Base-by-base conservation (phyloP, 148 eudicot species). In the Selenicereus undatus region DNA sequence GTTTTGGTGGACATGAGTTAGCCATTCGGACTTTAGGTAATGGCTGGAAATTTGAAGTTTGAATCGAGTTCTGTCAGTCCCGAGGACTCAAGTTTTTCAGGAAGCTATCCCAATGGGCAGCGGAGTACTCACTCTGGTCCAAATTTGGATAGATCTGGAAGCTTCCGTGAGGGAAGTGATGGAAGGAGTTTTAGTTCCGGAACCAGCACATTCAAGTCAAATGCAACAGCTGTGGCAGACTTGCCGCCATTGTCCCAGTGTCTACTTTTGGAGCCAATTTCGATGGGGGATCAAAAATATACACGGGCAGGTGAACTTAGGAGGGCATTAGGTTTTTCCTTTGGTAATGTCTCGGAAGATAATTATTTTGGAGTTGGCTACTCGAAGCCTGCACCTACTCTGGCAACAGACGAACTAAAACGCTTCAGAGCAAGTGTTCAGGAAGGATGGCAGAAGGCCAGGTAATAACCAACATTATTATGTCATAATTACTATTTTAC, bases 121-220 rank as follows among this genome's bases (percentile, higher is more conserved):
- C 87, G 90, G 78, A 93, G 91, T 73, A 83, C 74, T 78, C 83
- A 88, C 81, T 45, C 89, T 54, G 91, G 87, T 78, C 84, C 89
- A 71, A 87, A 65, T 88, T 81, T 93, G 83, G 96, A 90, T 83
- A 90, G 96, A 88, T 83, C 93, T 58, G 91, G 94, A 75, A 95
- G 95, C 88, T 95, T 93, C 54, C 86, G 97, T 24, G 97, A 93
- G 86, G 89, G 86, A 77, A 83, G 82, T 78, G 97, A 90, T 74
- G 89, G 88, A 78, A 87, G 94, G 82, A 82, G 75, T 68, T 83
- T 86, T 87, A 81, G 89, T 79, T 84, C 91, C 27, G 94, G 91
- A 68, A 74, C 85, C 73, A 82, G 85, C 80, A 81, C 83, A 52
- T 82, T 89, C 77, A 87, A 93, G 75, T 84, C 80, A 11, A 87